phyloP scores from a whole-genome alignment of 345 rosid species.

The Arabis alpina region DNA sequence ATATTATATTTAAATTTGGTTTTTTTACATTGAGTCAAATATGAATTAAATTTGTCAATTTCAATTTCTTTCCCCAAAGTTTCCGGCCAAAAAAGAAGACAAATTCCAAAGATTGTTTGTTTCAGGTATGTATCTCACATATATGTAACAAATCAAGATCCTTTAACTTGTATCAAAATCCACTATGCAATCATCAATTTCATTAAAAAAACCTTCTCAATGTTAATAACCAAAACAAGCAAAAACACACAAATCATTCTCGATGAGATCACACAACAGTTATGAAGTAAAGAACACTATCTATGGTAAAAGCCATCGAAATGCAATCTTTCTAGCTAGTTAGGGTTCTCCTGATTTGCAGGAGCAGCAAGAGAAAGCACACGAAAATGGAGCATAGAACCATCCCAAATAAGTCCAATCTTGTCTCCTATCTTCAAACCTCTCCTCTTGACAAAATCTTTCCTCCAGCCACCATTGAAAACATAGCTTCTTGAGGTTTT shows the following conservation, averaged over 20 bases:
- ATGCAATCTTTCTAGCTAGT: not conserved
- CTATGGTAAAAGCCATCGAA: not conserved
- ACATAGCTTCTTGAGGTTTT: conserved; percentile 14
- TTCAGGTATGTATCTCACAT: too few relatives aligned
- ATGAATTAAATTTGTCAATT: too few relatives aligned
- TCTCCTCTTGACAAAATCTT: conserved; percentile 18
- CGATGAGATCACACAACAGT: too few relatives aligned
- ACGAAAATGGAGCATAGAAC: not conserved
- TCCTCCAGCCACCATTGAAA: conserved; percentile 12
- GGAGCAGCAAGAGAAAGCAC: not conserved
- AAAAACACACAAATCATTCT: not conserved
- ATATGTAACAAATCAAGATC: too few relatives aligned
- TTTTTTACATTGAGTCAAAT: too few relatives aligned
- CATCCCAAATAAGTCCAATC: conserved; percentile 19
- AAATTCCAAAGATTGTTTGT: too few relatives aligned
- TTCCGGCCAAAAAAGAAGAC: too few relatives aligned
- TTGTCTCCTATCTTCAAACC: not conserved
- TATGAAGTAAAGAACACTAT: not conserved
- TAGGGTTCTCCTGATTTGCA: not conserved
- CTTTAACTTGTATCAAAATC: too few relatives aligned
- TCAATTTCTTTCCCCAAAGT: too few relatives aligned
- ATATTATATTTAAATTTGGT: too few relatives aligned
- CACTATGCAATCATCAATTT: too few relatives aligned
- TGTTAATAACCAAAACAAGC: not conserved
- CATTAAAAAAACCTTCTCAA: not conserved